Base-by-base conservation (phyloP, 768 basidiomycete species). In the Pleurotus salmoneostramineus region DNA sequence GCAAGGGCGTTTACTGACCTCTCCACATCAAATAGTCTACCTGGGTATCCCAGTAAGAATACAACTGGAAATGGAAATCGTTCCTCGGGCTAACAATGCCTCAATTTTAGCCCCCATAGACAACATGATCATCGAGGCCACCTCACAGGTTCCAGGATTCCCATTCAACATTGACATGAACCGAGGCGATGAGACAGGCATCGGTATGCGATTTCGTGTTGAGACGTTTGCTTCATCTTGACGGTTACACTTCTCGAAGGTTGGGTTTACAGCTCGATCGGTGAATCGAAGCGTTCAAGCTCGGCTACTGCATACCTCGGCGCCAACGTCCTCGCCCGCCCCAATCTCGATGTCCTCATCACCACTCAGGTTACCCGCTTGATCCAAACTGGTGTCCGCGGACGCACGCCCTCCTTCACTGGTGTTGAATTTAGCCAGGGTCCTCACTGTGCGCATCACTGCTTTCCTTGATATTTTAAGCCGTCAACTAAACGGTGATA, bases 131-230 rank as follows among this genome's bases (percentile, higher is more conserved):
- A 63, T 74, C 10, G 37, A 65, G 36, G 70, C 71, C 10, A 66
- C 70, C 8, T 56, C 57, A 0, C 31, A 67, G 42, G 61, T 71
- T n/a, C 52, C 66, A 2, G 43, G 61, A 37, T 81, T 76, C 57
- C 68, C 72, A 0, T 78, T 67, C 63, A 74, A 74, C 45, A 7
- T 63, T 6, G 73, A 76, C 58, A 61, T 70, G 55, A 73, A 78
- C 33, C 68, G 67, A 1, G 75, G 77, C 4, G 64, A 64, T 12
- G 60, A 61, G 0, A 61, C 75, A 2, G 76, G 76, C 14, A 37
- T 74, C 12, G 69, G 74, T 74, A 27, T 3, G 21, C 3, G 21
- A 27, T 27, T 27, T 27, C 3, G 21, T 27, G 21, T 27, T 27
- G 2, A 3, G 21, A 27, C 21, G 21, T 27, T 27, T 27, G 21